Evolutionary conservation across 2,329 filamentous ascomycete genomes (phyloP).

Genomic region (Lachnellula hyalina): DNA sequence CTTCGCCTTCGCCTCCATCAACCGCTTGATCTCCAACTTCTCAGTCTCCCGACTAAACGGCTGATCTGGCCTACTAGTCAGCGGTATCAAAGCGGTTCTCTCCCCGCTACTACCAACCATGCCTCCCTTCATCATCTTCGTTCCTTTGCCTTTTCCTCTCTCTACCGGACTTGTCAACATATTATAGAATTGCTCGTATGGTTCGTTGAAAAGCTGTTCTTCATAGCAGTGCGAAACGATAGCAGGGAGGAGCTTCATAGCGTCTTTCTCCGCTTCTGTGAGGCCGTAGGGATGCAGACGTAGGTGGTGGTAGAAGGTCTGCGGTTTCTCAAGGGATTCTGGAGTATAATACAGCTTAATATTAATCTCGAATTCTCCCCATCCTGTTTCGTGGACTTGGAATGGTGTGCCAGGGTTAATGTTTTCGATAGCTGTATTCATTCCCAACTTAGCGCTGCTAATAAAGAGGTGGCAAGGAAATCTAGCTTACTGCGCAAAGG

Average conservation of each 20-base stretch:
- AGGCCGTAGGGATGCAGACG: conserved; percentile 87
- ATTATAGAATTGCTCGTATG: conserved; percentile 87
- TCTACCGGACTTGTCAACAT: conserved; percentile 65
- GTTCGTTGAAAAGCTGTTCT: conserved; percentile 95
- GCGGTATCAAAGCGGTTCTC: conserved; percentile 70
- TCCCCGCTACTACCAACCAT: conserved; percentile 44
- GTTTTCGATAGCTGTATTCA: conserved; percentile 58
- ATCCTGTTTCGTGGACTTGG: conserved; percentile 85
- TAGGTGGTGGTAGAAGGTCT: conserved; percentile 90
- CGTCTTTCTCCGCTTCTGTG: conserved; percentile 62
- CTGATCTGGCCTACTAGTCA: conserved; percentile 58
- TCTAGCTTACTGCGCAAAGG: conserved; percentile 64
- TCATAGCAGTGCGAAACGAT: conserved; percentile 82
- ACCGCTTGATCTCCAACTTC: conserved; percentile 53
- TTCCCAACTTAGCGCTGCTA: not conserved
- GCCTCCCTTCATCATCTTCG: conserved; percentile 36
- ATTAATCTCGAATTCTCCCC: conserved; percentile 96
- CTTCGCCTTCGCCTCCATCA: conserved; percentile 59
- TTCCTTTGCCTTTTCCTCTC: conserved; percentile 54
- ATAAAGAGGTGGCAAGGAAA: not conserved
- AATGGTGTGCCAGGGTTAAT: conserved; percentile 61
- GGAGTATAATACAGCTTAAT: conserved; percentile 91
- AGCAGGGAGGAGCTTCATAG: conserved; percentile 53
- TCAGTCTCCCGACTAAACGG: conserved; percentile 72
- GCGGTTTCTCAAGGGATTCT: conserved; percentile 85